Evolutionary conservation across 805 yeast species (phyloP), one percentile per base, ranked within the genome.

Genomic region (Sugiyamaella americana): DNA sequence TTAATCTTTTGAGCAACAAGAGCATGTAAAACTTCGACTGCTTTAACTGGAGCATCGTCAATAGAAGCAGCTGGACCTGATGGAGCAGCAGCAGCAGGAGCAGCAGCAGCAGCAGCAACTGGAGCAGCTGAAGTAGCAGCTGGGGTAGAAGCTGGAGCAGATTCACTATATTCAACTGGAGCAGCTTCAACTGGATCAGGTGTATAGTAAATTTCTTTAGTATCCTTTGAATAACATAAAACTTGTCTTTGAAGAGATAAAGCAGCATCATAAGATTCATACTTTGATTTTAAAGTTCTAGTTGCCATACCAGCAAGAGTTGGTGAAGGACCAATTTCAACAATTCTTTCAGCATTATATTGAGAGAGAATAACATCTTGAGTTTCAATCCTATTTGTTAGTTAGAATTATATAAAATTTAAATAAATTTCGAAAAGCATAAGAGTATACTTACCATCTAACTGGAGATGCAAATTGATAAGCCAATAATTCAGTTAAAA

Each of bases 401-500:
- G 20, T 23, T 17, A 38, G 23, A 10, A n/a, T n/a, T n/a, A n/a
- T n/a, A n/a, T n/a, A n/a, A n/a, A n/a, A n/a, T n/a, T n/a, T n/a
- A n/a, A n/a, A n/a, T n/a, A n/a, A n/a, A n/a, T n/a, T n/a, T n/a
- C n/a, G n/a, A n/a, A n/a, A n/a, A n/a, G n/a, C n/a, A n/a, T n/a
- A n/a, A n/a, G n/a, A 20, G 19, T 23, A n/a, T n/a, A 62, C 68
- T 23, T 58, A 65, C 98, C 99, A 93, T 77, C 98, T 82, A 55
- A 93, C 99, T 41, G 99, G 98, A 52, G 97, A 89, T 42, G 99
- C 99, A 63, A 93, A 93, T 71, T 93, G 99, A 72, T 89, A 93
- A 46, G 98, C 98, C 71, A 93, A 77, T 59, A 93, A 80, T 76
- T 93, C 99, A 22, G 97, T 88, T 65, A 93, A 76, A 55, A 93